These are phyloP conservation scores for Vitis amurensis DNA, from an alignment of 164 flowering plant genomes.

Conservation along the genomic window DNA sequence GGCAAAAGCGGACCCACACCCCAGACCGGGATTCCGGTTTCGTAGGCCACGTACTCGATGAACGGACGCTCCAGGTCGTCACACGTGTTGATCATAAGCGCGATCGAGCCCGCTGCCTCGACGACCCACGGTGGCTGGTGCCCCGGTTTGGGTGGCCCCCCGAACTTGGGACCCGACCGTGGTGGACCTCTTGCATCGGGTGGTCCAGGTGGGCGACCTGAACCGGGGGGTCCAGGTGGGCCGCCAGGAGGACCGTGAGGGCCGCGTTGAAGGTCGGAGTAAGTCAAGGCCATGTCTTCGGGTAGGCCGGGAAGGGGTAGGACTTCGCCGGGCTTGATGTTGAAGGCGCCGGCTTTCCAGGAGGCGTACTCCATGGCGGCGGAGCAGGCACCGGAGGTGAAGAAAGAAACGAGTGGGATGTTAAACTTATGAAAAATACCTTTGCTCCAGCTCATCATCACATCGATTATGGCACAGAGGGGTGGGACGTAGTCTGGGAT, in stretches of 20 bases:
- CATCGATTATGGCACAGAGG: slow-evolving; percentile 22
- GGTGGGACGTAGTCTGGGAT: neutral
- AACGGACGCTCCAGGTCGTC: slow-evolving; percentile 56
- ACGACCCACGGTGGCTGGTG: slow-evolving; percentile 46
- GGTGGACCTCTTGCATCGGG: neutral
- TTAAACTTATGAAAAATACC: slow-evolving; percentile 15
- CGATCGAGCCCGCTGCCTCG: slow-evolving; percentile 37
- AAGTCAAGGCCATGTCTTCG: slow-evolving; percentile 22
- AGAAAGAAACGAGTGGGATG: slow-evolving; percentile 25
- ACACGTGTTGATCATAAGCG: slow-evolving; percentile 58
- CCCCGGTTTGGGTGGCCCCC: slow-evolving; percentile 20
- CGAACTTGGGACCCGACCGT: neutral
- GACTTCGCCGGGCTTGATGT: slow-evolving; percentile 28
- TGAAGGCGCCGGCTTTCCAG: slow-evolving; percentile 15
- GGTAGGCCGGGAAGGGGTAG: slow-evolving; percentile 33
- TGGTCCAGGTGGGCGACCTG: neutral
- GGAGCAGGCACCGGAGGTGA: slow-evolving; percentile 36
- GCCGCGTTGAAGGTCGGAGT: slow-evolving; percentile 23
- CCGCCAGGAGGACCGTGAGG: slow-evolving; percentile 7
- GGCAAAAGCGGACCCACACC: slow-evolving; percentile 73
- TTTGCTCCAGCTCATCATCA: slow-evolving; percentile 22
- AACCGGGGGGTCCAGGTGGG: neutral
- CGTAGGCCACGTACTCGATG: slow-evolving; percentile 36
- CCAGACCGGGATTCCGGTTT: slow-evolving; percentile 44
- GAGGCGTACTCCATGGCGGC: slow-evolving; percentile 31